Evolutionary conservation across 2,329 filamentous ascomycete genomes (phyloP).

Genomic region (Cercospora zeae-maydis): DNA sequence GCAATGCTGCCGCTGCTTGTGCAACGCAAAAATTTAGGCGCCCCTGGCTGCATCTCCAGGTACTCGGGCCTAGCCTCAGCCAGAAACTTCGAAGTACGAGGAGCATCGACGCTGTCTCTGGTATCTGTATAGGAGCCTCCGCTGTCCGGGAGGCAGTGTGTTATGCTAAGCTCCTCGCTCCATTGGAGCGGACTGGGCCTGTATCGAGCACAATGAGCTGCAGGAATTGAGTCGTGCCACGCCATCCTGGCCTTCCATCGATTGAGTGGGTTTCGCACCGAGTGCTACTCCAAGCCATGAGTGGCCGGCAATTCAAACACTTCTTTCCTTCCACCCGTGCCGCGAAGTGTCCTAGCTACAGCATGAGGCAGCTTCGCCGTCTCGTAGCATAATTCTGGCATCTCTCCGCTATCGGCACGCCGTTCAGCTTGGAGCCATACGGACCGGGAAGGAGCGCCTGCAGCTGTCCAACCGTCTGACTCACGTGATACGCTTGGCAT

Average conservation of each 20-base stretch:
- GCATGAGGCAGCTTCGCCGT: not conserved
- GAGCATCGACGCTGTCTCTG: not conserved
- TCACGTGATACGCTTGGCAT: not conserved
- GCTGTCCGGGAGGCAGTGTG: constrained; percentile 15
- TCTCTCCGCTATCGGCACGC: not conserved
- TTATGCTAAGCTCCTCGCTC: constrained; percentile 20
- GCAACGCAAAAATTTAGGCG: not conserved
- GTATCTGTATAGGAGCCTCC: constrained; percentile 15
- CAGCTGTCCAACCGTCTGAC: not conserved
- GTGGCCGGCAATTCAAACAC: not conserved
- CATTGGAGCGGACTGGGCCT: not conserved
- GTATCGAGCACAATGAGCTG: not conserved
- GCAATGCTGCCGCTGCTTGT: not conserved
- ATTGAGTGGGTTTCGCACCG: not conserved
- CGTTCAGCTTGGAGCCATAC: not conserved
- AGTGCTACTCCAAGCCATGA: not conserved
- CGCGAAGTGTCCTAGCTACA: not conserved
- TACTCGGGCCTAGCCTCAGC: not conserved
- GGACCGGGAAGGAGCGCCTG: not conserved
- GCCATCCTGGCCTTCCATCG: not conserved
- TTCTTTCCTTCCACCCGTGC: not conserved
- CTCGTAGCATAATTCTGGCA: not conserved
- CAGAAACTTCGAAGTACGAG: not conserved
- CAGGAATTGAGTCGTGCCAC: not conserved
- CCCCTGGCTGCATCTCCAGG: not conserved